Base-by-base conservation (phyloP, 768 basidiomycete genomes). In the Calocybe gangraenosa region DNA sequence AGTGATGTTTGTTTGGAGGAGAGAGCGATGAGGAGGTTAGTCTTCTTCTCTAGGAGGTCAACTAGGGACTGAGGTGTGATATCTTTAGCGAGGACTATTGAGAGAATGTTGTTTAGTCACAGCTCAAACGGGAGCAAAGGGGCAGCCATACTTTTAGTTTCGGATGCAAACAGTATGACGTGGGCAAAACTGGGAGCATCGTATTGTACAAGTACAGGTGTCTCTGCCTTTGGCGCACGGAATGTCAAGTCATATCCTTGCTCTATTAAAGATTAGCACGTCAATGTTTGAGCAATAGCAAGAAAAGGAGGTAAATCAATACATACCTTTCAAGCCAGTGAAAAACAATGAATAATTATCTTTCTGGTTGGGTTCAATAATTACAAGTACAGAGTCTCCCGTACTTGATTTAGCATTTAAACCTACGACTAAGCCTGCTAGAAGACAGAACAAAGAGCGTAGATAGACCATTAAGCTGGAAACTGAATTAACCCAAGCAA, bases 221-320 rank as follows among this genome's bases (percentile, higher is more conserved):
- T 67, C 36, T 79, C 76, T 41, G 86, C 87, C 63, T 83, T 90
- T 13, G 93, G 89, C 17, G 76, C 72, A 42, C 93, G 84, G 73
- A 94, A 92, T 0, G 87, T 92, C 37, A 97, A 68, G 40, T 88
- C 73, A 65, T 88, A 96, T 7, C 95, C 95, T 49, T 81, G 73
- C 38, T 79, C 90, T 94, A 56, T 13, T 49, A 9, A 9, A 28
- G 33, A 11, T 28, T 6, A 28, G 11, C 25, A 19, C 49, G n/a
- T 22, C 2, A 1, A 19, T 10, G 10, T 8, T 28, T 28, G 47
- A 22, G 19, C 38, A 30, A 37, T 42, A 42, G 38, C 42, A 47
- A 53, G 2, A 14, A 11, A 28, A 5, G 25, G 7, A 37, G 3
- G 17, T 6, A 20, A 14, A 14, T 32, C 13, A 18, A 28, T 41